Evolutionary conservation across 2,329 filamentous ascomycete species (phyloP).

Genomic region (Paradendryphiella salina): DNA sequence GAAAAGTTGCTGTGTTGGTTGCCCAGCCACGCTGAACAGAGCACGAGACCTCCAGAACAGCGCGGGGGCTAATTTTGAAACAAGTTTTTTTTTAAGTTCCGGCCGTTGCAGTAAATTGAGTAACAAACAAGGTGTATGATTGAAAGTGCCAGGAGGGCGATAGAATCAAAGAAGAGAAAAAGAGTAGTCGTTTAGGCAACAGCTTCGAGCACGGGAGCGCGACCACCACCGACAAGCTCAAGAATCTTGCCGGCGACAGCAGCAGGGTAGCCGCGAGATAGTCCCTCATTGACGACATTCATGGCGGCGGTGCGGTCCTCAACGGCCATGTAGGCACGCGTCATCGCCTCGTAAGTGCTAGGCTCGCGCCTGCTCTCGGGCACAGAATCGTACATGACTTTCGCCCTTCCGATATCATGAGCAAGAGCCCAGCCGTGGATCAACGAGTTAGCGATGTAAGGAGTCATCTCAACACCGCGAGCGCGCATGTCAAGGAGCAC

Average conservation of each 20-base stretch:
- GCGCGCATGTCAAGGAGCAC: constrained; percentile 75
- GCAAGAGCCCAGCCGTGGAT: constrained; percentile 95
- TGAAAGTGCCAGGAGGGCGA: constrained; percentile 4
- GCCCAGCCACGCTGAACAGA: constrained; percentile 25
- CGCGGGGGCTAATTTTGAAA: constrained; percentile 24
- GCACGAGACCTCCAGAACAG: constrained; percentile 7
- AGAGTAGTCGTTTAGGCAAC: constrained; percentile 14
- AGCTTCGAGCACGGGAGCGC: constrained; percentile 27
- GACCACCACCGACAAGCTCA: constrained; percentile 68
- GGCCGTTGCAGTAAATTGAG: constrained; percentile 23
- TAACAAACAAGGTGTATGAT: constrained; percentile 16
- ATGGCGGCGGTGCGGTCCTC: constrained; percentile 79
- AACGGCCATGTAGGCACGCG: constrained; percentile 82
- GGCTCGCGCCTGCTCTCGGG: constrained; percentile 81
- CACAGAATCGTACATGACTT: constrained; percentile 77
- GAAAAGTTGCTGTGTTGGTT: constrained; percentile 1
- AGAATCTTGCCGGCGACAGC: constrained; percentile 93
- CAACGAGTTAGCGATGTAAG: constrained; percentile 97
- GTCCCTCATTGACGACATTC: constrained; percentile 83
- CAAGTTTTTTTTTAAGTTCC: constrained; percentile 20
- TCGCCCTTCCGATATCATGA: constrained; percentile 77
- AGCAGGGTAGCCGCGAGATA: constrained; percentile 83
- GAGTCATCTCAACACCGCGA: constrained; percentile 79
- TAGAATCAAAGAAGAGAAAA: constrained; percentile 13
- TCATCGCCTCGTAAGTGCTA: constrained; percentile 99